Evolutionary conservation across 345 rosid genomes (phyloP).

Genomic region (Melaleuca quinquenervia): DNA sequence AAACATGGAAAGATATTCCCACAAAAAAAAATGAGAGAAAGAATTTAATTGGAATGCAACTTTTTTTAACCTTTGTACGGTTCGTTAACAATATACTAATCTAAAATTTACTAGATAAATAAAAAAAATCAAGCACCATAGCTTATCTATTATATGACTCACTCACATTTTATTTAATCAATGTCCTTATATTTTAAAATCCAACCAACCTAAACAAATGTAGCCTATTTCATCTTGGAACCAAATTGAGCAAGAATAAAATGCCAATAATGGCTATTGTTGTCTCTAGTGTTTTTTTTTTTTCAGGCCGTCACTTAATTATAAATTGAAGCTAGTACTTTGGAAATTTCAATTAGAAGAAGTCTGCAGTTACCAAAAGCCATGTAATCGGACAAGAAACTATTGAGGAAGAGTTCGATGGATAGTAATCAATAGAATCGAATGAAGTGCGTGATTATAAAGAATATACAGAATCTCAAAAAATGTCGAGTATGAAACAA

Average conservation of each 20-base stretch:
- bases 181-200: neutral
- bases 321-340: neutral
- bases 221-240: neutral
- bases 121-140: neutral
- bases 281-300: fast-evolving
- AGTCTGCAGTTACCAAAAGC: neutral
- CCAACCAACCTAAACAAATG: neutral
- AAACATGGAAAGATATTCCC: neutral
- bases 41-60: neutral
- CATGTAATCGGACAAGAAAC: neutral
- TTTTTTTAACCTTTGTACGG: neutral
- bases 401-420: neutral
- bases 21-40: neutral
- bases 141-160: neutral
- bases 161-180: neutral
- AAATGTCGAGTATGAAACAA: neutral
- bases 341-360: neutral
- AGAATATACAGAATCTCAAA: neutral
- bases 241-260: neutral
- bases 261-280: neutral
- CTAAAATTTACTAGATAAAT: neutral
- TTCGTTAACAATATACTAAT: neutral
- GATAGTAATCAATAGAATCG: neutral
- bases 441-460: neutral
- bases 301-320: neutral